Conservation (phyloP, 176 grass and related monocot species). For the Carex pumila region DNA sequence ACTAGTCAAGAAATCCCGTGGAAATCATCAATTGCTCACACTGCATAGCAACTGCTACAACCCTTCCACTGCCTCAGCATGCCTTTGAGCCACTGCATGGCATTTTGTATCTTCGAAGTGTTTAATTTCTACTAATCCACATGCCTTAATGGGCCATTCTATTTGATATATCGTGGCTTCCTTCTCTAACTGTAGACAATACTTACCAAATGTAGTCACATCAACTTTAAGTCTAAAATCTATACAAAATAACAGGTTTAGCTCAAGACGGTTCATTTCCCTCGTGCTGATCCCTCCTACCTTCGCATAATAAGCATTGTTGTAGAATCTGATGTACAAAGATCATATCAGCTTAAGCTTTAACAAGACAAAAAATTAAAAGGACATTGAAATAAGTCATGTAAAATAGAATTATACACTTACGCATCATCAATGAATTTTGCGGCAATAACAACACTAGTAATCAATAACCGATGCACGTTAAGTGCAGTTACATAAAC, state of each 20-base stretch:
- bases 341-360: background rate
- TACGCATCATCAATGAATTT: constrained; percentile 95
- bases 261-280: constrained; percentile 74
- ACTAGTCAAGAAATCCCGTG: background rate
- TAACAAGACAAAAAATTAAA: background rate
- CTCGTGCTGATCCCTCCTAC: constrained; percentile 79
- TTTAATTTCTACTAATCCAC: constrained; percentile 1
- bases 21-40: background rate
- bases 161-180: constrained; percentile 30
- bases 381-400: background rate
- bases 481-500: constrained; percentile 54
- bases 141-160: constrained; percentile 55
- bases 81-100: constrained; percentile 26
- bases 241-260: constrained; percentile 76
- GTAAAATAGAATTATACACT: constrained; percentile 9
- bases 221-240: constrained; percentile 84
- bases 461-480: constrained; percentile 76
- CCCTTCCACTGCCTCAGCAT: constrained; percentile 42
- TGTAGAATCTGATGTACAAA: constrained; percentile 50
- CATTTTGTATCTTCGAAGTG: constrained; percentile 48
- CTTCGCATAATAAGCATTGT: constrained; percentile 81
- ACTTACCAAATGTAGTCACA: constrained; percentile 49
- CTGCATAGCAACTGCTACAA: constrained; percentile 14
- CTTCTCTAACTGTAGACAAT: constrained; percentile 74
- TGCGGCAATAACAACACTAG: constrained; percentile 72